Conservation (phyloP, 1,284 basidiomycete species). For the Athelia sp. region DNA sequence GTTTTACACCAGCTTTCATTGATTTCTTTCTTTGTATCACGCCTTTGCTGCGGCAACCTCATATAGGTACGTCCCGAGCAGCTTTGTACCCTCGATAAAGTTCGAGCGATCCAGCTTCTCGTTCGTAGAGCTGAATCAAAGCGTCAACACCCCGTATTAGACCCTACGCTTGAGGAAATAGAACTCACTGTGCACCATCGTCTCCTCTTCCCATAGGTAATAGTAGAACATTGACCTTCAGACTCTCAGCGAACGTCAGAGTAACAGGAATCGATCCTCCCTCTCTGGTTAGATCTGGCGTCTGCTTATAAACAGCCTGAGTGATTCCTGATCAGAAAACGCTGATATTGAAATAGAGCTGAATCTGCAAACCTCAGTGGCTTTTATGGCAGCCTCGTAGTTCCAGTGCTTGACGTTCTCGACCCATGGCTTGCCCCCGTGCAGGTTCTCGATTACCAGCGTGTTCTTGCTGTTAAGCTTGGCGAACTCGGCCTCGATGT, state of each 20-base stretch:
- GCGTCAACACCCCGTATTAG: conserved; percentile 3
- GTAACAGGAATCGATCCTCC: conserved; percentile 97
- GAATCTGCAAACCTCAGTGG: conserved; percentile 52
- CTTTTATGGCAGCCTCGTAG: conserved; percentile 86
- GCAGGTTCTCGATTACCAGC: conserved; percentile 60
- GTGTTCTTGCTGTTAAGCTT: conserved; percentile 85
- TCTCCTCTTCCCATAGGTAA: conserved; percentile 93
- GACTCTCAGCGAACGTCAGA: conserved; percentile 88
- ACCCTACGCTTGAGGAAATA: conserved; percentile 1
- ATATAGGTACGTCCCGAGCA: conserved; percentile 82
- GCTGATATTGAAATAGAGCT: conserved; percentile 3
- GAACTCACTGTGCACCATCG: conserved; percentile 84
- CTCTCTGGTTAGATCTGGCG: conserved; percentile 88
- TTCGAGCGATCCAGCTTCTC: conserved; percentile 95
- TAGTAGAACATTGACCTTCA: conserved; percentile 79
- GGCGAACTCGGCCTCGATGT: conserved; percentile 76
- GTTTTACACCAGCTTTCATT: no score
- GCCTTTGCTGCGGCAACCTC: conserved; percentile 49
- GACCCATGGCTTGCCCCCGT: conserved; percentile 91
- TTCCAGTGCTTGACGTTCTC: conserved; percentile 88
- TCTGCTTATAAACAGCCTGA: conserved; percentile 74
- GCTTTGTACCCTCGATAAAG: conserved; percentile 86
- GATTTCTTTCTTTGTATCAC: background rate
- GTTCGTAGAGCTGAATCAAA: conserved; percentile 71
- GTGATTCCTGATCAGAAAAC: conserved; percentile 11